Percentiles rank a stretch among this genome's conserved stretches.
These are phyloP conservation scores for Vitis amurensis DNA, from an alignment of 164 flowering plant species.

Conservation along the genomic window DNA sequence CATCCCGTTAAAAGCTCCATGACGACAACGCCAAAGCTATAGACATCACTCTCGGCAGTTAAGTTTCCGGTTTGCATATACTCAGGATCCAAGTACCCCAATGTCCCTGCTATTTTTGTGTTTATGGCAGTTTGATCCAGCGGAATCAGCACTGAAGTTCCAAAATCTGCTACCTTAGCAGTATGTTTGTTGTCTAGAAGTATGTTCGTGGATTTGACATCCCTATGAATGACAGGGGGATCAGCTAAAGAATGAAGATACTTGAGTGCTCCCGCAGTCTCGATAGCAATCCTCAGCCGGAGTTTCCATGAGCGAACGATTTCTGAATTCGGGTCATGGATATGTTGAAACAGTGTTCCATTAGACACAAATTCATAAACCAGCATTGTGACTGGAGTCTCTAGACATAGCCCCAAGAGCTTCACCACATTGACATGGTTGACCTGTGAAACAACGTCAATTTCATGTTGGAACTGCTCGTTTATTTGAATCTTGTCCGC, in stretches of 20 bases:
- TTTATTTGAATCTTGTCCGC: background rate
- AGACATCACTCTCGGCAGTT: slow-evolving; percentile 10
- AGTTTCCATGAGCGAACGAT: background rate
- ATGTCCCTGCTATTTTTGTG: slow-evolving; percentile 4
- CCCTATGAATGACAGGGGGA: slow-evolving; percentile 11
- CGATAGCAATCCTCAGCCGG: slow-evolving; percentile 1
- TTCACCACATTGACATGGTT: slow-evolving; percentile 3
- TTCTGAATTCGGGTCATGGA: background rate
- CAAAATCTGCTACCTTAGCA: slow-evolving; percentile 12
- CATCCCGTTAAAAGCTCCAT: slow-evolving; percentile 9
- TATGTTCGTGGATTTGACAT: slow-evolving; percentile 7
- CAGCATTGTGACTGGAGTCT: slow-evolving; percentile 2
- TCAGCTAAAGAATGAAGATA: slow-evolving; percentile 5
- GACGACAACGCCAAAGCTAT: slow-evolving; percentile 11
- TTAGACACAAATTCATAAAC: slow-evolving; percentile 8
- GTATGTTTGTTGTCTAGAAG: slow-evolving; percentile 1
- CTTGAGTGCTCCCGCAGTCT: slow-evolving; percentile 1
- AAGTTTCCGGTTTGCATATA: slow-evolving; percentile 1
- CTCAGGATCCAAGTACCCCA: slow-evolving; percentile 12
- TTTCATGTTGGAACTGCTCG: background rate
- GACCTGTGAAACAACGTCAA: background rate
- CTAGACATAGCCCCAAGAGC: slow-evolving; percentile 10
- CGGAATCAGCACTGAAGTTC: slow-evolving; percentile 4
- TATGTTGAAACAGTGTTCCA: slow-evolving; percentile 5
- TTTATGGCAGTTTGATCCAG: background rate